Conservation (phyloP, 148 eudicot species). For the Vaccinium myrtillus region DNA sequence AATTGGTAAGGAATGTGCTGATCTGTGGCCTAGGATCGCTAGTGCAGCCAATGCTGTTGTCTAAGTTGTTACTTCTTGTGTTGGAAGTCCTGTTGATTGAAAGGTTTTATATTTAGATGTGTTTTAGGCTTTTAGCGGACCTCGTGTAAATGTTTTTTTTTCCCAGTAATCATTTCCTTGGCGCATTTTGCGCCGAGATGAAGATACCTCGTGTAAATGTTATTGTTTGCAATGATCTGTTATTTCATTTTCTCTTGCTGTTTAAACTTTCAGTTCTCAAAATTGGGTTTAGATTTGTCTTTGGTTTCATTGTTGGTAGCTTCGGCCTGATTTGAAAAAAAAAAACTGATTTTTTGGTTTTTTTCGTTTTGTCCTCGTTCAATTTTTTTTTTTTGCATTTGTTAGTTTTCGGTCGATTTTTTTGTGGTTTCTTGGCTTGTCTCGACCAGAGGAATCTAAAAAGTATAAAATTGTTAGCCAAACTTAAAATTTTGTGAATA, state of each 20-base stretch:
- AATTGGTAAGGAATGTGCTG: slow-evolving; percentile 56
- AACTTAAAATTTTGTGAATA: too few relatives aligned
- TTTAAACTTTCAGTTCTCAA: background rate
- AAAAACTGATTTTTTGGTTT: too few relatives aligned
- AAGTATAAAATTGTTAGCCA: too few relatives aligned
- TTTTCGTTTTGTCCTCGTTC: too few relatives aligned
- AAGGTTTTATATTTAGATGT: background rate
- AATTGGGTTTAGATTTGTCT: background rate
- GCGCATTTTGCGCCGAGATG: too few relatives aligned
- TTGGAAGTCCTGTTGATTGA: background rate
- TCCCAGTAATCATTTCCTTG: too few relatives aligned
- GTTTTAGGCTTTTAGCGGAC: background rate
- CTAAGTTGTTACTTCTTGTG: background rate
- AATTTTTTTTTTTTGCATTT: too few relatives aligned
- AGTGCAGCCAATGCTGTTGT: slow-evolving; percentile 66
- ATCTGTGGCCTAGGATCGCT: slow-evolving; percentile 69
- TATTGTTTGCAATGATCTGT: background rate
- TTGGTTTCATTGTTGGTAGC: background rate
- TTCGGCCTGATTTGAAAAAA: too few relatives aligned
- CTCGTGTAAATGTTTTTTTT: background rate
- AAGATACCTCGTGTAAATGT: background rate
- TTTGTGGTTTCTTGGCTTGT: too few relatives aligned
- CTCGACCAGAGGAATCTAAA: too few relatives aligned
- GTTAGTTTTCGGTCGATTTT: too few relatives aligned
- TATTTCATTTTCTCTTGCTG: background rate